Evolutionary conservation across 805 yeast genomes (phyloP).

Genomic region (Yarrowia sp.): DNA sequence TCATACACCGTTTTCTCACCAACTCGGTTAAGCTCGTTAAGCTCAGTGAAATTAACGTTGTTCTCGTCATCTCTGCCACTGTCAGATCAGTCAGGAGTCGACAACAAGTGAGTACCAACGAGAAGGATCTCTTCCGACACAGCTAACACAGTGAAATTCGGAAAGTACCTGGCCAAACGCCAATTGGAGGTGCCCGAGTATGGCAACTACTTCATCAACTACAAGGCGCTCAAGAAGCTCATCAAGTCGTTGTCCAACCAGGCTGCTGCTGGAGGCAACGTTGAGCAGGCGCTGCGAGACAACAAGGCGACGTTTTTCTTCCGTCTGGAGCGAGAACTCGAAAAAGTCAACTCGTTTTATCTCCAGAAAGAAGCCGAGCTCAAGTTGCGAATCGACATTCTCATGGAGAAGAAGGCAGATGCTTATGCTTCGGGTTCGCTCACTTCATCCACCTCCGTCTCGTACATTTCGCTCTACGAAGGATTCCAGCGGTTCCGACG

Average conservation of each 20-base stretch:
- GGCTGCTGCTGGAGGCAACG: conserved; percentile 40
- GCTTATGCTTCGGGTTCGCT: conserved; percentile 46
- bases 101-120: conserved; percentile 13
- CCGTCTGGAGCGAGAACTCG: conserved; percentile 88
- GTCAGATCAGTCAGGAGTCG: conserved; percentile 20
- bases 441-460: conserved; percentile 62
- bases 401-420: conserved; percentile 67
- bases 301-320: conserved; percentile 87
- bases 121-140: not conserved
- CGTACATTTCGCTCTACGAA: conserved; percentile 79
- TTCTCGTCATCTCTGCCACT: conserved; percentile 1
- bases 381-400: conserved; percentile 70
- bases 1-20: no score
- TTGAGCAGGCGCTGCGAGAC: conserved; percentile 66
- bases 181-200: conserved; percentile 95
- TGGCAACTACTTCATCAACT: conserved; percentile 88
- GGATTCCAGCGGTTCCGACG: conserved; percentile 86
- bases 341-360: conserved; percentile 90
- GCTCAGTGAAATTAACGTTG: conserved; percentile 17
- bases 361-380: conserved; percentile 87
- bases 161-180: conserved; percentile 90
- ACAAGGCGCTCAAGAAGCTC: conserved; percentile 87
- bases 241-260: conserved; percentile 73
- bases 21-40: conserved; percentile 2
- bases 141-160: conserved; percentile 66